Evolutionary conservation across 1,284 basidiomycete species (phyloP).

Genomic region (Puccinia horiana): DNA sequence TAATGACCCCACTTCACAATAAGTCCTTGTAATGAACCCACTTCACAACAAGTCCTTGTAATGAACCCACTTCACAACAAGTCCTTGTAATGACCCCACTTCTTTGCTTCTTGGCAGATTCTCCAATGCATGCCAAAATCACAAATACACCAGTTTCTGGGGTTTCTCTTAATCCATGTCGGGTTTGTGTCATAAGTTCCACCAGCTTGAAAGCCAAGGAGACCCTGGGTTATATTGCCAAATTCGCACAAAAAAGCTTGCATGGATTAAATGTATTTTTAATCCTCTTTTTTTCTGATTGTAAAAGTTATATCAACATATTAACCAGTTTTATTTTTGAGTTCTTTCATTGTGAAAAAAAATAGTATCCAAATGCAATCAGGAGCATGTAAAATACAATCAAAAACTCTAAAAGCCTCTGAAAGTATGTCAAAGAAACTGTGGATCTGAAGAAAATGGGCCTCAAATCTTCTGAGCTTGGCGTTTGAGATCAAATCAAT

Average conservation of each 20-base stretch:
- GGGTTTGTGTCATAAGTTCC: not conserved
- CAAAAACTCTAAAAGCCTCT: not conserved
- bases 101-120: not conserved
- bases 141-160: not conserved
- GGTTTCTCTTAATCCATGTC: not conserved
- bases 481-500: not conserved
- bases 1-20: not conserved
- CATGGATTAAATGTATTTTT: not conserved
- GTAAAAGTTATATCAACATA: not conserved
- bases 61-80: not conserved
- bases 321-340: not conserved
- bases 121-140: conserved; percentile 19
- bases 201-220: not conserved
- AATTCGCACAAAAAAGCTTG: not conserved
- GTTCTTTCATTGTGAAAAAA: not conserved
- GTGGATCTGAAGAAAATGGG: not conserved
- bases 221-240: not conserved
- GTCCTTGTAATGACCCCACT: not conserved
- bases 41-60: not conserved
- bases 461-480: not conserved
- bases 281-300: not conserved
- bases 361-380: not conserved
- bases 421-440: not conserved
- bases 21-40: not conserved
- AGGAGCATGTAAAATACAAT: not conserved